Conservation (phyloP, 202 grass and related monocot genomes). For the Digitaria exilis region DNA sequence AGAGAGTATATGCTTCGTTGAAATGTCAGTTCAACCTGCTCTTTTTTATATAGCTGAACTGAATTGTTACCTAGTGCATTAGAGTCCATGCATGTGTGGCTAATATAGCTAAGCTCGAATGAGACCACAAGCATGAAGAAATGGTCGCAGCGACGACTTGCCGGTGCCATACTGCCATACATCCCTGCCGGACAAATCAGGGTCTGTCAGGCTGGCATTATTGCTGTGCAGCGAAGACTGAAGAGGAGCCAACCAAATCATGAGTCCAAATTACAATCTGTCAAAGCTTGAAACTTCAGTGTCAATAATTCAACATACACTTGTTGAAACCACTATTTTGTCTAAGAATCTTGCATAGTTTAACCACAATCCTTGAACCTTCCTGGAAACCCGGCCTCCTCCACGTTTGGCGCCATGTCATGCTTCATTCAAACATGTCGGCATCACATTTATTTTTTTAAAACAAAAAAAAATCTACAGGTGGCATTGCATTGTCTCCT, state of each 20-base stretch:
- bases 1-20: background rate
- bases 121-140: background rate
- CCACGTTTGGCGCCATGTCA: background rate
- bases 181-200: background rate
- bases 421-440: background rate
- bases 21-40: background rate
- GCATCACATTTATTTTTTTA: background rate
- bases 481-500: background rate
- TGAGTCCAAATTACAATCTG: background rate
- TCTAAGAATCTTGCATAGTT: background rate
- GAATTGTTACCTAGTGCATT: too few relatives aligned
- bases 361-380: background rate
- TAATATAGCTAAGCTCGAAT: background rate
- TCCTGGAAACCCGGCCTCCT: conserved; percentile 3
- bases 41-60: too few relatives aligned
- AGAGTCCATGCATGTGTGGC: background rate
- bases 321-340: too few relatives aligned
- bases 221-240: background rate
- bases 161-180: too few relatives aligned
- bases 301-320: background rate
- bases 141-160: background rate
- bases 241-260: background rate
- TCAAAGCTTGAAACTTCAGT: background rate
- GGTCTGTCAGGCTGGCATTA: background rate
- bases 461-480: background rate